These are phyloP conservation scores for Colletotrichum camelliae DNA, from an alignment of 2,329 filamentous ascomycete genomes.

Conservation along the genomic window DNA sequence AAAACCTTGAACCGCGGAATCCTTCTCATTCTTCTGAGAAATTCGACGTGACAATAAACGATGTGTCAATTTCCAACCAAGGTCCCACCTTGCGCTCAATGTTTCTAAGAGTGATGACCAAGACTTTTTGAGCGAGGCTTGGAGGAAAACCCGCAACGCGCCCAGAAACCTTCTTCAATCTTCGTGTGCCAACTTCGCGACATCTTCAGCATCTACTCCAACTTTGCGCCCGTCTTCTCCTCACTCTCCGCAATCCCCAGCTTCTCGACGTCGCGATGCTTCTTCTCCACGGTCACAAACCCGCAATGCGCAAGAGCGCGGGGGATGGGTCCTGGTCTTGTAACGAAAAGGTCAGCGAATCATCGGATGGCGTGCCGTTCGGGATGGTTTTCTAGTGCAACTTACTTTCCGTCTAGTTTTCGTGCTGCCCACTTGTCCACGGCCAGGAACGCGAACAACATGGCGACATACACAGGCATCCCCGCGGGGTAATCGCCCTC, in stretches of 20 bases:
- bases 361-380: not conserved
- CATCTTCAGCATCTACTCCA: not conserved
- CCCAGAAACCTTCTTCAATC: not conserved
- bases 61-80: constrained; percentile 3
- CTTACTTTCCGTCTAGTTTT: constrained; percentile 20
- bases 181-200: not conserved
- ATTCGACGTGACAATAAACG: not conserved
- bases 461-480: not conserved
- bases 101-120: not conserved
- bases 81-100: not conserved
- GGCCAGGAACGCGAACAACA: not conserved
- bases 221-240: constrained; percentile 1
- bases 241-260: not conserved
- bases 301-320: constrained; percentile 11
- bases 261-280: not conserved
- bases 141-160: not conserved
- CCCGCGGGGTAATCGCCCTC: constrained; percentile 18
- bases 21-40: not conserved
- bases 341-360: constrained; percentile 4
- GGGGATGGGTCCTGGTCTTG: constrained; percentile 14
- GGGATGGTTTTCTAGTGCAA: constrained; percentile 1
- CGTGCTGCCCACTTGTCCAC: constrained; percentile 20
- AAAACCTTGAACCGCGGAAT: constrained; percentile 8
- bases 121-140: not conserved
- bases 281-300: constrained; percentile 4